Base-by-base conservation (phyloP, 495 filamentous ascomycete genomes). In the Lophiotrema nucula region DNA sequence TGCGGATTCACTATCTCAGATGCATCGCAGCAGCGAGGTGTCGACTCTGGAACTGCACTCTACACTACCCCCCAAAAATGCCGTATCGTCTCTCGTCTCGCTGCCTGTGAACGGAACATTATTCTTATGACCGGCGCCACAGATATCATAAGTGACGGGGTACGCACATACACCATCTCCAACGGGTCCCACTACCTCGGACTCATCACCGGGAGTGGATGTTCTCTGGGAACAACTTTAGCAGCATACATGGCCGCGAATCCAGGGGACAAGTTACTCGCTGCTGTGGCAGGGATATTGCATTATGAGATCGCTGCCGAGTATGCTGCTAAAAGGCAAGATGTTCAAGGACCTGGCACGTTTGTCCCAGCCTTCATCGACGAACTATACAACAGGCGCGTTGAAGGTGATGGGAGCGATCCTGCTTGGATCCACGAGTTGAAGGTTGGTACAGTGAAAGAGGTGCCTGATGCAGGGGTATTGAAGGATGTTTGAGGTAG, bases 341-440 rank as follows among this genome's bases (percentile, higher is more conserved):
- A 88, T 51, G 89, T 86, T 18, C 74, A 79, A 42, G 92, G 92
- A 0, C 90, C 92, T 0, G 92, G 92, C 1, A 92, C 88, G 15
- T 97, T 97, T 74, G 80, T 95, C 8, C 86, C 89, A 2, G 87
- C 87, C 0, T 92, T 95, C 65, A 73, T 97, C 19, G 92, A 97
- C 61, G 87, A 84, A 66, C 53, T 81, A 43, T 79, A 73, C 56
- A 55, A 54, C 18, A 62, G 73, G 18, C 55, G 70, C 41, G 43
- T 48, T 21, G 18, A 43, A 11, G 39, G 39, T 11, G 39, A 43
- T 12, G 39, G 18, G 18, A n/a, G n/a, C n/a, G 39, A 43, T 21
- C 10, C 6, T 6, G 18, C 6, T 6, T 43, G 39, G 39, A 6
- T 43, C 6, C 11, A 10, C 10, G 8, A 18, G 10, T 6, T 43